A percentile compares a stretch with the other conserved stretches of the same genome.
Conservation (phyloP, 148 eudicot genomes). For the Fagopyrum homotropicum region DNA sequence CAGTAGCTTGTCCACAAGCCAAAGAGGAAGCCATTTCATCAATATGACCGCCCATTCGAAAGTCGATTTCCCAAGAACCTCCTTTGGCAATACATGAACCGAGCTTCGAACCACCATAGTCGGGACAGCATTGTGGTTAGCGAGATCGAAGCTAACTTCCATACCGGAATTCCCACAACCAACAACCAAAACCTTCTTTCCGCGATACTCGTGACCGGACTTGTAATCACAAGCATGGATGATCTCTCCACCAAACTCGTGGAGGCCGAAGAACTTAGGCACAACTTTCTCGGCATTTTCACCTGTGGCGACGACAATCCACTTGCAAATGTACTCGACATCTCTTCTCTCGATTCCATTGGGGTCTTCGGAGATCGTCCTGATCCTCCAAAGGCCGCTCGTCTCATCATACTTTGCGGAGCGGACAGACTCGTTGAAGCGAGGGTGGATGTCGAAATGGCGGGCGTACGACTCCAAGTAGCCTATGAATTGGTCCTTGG, state of each 20-base stretch:
- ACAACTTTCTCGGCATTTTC: conserved; percentile 90
- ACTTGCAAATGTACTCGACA: conserved; percentile 73
- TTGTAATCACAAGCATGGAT: conserved; percentile 82
- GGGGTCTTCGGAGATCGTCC: conserved; percentile 15
- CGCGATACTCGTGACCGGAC: conserved; percentile 47
- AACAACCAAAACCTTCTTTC: conserved; percentile 63
- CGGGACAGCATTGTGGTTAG: conserved; percentile 61
- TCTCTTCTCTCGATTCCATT: conserved; percentile 18
- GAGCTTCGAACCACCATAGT: conserved; percentile 68
- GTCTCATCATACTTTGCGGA: conserved; percentile 66
- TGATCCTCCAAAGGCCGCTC: conserved; percentile 54
- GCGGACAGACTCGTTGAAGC: conserved; percentile 54
- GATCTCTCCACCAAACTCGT: conserved; percentile 56
- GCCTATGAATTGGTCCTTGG: conserved; percentile 53
- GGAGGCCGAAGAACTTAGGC: conserved; percentile 73
- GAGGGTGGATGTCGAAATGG: conserved; percentile 48
- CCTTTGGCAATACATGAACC: conserved; percentile 82
- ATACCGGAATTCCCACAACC: conserved; percentile 97
- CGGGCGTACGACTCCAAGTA: conserved; percentile 62
- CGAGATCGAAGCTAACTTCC: conserved; percentile 93
- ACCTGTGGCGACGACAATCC: conserved; percentile 96
- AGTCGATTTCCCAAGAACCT: conserved; percentile 66
- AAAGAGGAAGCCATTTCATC: conserved; percentile 50
- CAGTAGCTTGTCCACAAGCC: conserved; percentile 58
- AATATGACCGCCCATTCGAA: conserved; percentile 58